These are phyloP conservation scores for Naumovozyma dairenensis DNA, from an alignment of 805 yeast species.

Conservation along the genomic window DNA sequence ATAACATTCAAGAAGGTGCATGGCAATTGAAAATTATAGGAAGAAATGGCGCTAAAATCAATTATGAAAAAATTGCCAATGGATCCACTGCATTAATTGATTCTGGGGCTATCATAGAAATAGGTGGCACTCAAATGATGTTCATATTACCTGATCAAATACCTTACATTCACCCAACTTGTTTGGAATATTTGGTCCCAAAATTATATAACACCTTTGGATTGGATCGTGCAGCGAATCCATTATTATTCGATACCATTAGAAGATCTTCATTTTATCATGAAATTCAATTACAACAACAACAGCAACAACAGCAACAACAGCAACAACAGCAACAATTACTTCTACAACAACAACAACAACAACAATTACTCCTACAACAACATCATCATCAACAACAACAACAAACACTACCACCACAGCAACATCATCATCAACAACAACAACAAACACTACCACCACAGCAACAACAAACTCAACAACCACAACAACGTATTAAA, in stretches of 20 bases:
- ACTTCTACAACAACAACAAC: conserved; percentile 2
- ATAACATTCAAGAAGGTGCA: conserved; percentile 58
- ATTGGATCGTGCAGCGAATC: conserved; percentile 13
- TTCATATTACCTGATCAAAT: conserved; percentile 87
- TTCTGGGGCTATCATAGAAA: conserved; percentile 86
- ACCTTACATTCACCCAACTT: conserved; percentile 46
- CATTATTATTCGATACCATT: conserved; percentile 17
- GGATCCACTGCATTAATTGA: conserved; percentile 42
- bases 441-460: background rate
- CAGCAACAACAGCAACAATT: background rate
- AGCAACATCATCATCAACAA: conserved; percentile 1
- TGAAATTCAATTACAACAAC: conserved; percentile 7
- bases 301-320: conserved; percentile 5
- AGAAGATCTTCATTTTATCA: conserved; percentile 14
- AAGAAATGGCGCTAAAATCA: conserved; percentile 88
- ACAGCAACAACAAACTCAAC: conserved; percentile 6
- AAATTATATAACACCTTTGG: conserved; percentile 21
- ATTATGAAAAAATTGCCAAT: conserved; percentile 41
- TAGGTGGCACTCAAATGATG: conserved; percentile 99
- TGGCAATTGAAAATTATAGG: conserved; percentile 87
- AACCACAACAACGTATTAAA: conserved; percentile 19
- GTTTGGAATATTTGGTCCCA: conserved; percentile 29
- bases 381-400: conserved; percentile 8
- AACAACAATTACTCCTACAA: no score
- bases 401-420: conserved; percentile 10